Base-by-base conservation (phyloP, 2,329 filamentous ascomycete species). In the Colletotrichum euphorbiae region DNA sequence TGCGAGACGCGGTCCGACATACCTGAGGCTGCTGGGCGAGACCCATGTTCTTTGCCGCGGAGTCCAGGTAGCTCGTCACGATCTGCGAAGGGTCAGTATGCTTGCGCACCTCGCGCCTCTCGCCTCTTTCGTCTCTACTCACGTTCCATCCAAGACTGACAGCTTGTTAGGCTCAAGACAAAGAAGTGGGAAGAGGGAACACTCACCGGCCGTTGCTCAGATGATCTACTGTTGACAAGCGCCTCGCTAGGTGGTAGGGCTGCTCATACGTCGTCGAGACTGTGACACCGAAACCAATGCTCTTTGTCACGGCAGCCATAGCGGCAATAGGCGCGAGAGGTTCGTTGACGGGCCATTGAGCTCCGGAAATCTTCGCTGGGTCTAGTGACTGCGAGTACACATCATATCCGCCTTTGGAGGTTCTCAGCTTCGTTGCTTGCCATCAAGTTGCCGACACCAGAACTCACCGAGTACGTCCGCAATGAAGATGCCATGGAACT, bases 301-400 rank as follows among this genome's bases (percentile, higher is more conserved):
- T 90, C 73, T 89, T 84, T 0, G 91, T 92, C 0, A 82, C 90
- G 0, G 90, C 89, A 1, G 90, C 90, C 89, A 93, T 91, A 0
- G 90, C 90, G 2, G 90, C 84, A 1, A 93, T 82, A 0, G 89
- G 84, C 1, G 85, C 84, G 2, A 92, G 74, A 0, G 90, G 90
- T 74, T 92, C 90, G 28, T 91, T 91, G 17, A 91, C 87, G 0
- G 90, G 90, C 86, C 89, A 93, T 76, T 92, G 90, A 0, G 89
- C 87, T 0, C 89, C 90, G 0, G 89, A 88, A 6, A 83, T 78
- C 28, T 90, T 84, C 0, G 89, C 88, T 1, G 89, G 85, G 1
- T 86, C 83, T 3, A 91, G 80, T 0, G 79, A 80, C 68, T 87
- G 89, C 38, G 87, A 87, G 76, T 91, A 92, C 2, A 92, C 89